Base-by-base conservation (phyloP, 2,329 filamentous ascomycete genomes). In the Aspergillus niger region DNA sequence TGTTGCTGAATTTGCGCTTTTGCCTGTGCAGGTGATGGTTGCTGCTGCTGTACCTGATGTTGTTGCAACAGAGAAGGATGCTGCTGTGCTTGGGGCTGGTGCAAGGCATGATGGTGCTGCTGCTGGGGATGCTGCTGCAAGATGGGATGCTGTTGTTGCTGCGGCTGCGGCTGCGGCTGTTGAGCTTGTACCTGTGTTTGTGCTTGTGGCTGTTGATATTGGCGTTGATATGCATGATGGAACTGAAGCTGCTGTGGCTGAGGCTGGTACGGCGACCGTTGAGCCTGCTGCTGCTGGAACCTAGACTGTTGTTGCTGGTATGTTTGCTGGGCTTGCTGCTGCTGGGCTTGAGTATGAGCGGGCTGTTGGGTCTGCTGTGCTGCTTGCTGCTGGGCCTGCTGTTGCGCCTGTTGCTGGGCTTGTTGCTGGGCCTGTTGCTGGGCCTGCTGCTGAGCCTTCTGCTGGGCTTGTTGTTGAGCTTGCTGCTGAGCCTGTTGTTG, bases 21-120 rank as follows among this genome's bases (percentile, higher is more conserved):
- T 13, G 50, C 32, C 20, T 55, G 60, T 20, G 28, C 28, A 32
- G 28, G 58, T 5, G 60, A 58, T 24, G 17, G 36, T 30, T 57
- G 61, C n/a, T 57, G 60, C 3, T 57, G 52, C n/a, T 60, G 55
- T 2, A 41, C 36, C 38, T 66, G 65, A 17, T 71, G 67, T 17
- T 69, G 70, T 28, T 55, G 53, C 11, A 55, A 30, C n/a, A 55
- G 20, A 17, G 65, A 57, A 48, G 70, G 64, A 55, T 70, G 69
- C 7, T 58, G 62, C 55, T 70, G 67, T 24, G 56, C 51, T 28
- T 15, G 60, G 59, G 58, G 51, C 32, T 61, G 60, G 39, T 69
- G 67, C 50, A 38, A 39, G 39, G 62, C 59, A 54, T 68, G 65
- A 26, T 68, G 62, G 44, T 68, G 69, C 57, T 66, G 65, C 11